Evolutionary conservation across 345 rosid genomes (phyloP), one percentile per base, ranked within the genome.

Genomic region (Clausena lansium): DNA sequence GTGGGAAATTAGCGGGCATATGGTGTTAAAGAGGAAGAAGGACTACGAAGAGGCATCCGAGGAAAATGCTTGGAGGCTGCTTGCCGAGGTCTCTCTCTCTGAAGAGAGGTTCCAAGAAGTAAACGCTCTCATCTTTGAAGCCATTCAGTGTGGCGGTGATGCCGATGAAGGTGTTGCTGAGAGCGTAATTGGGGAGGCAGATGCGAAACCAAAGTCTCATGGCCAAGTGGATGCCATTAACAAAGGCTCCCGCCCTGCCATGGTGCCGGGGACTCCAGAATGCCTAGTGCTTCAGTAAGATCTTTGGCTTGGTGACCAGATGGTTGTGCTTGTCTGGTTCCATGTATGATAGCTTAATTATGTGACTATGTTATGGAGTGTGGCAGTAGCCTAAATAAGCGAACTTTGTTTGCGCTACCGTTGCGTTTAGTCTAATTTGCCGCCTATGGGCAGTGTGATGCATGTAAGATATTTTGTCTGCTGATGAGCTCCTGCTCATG

Each of bases 1-100:
- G 41, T 94, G 98, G 98, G 98, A 96, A 72, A 96, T 96, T 22
- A 94, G 98, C 63, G 99, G 99, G n/a, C 99, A 96, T 75, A 94
- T 96, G 84, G 99, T 96, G 77, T 74, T 96, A 59, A 94, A 96
- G 88, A 91, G 94, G 88, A 96, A 85, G 89, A 83, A 89, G 78
- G 98, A 96, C 83, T 96, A 78, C 5, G 93, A 96, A 65, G 97
- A 85, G 81, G 99, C 99, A 67, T 83, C 97, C 0, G 99, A 94
- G 76, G 97, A 83, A 78, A 92, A 94, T 33, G 99, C 99, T 24
- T 90, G 95, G 95, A 88, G 91, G 80, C 92, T 96, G 30, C 97
- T 94, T 0, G 95, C 98, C 0, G 94, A 91, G 85, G 98, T 91
- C 20, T 96, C 99, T 79, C 89, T 96, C 45, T 94, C 98, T 4